Evolutionary conservation across 176 grass and related monocot genomes (phyloP), one percentile per base, ranked within the genome.

Genomic region (Eragrostis nindensis): DNA sequence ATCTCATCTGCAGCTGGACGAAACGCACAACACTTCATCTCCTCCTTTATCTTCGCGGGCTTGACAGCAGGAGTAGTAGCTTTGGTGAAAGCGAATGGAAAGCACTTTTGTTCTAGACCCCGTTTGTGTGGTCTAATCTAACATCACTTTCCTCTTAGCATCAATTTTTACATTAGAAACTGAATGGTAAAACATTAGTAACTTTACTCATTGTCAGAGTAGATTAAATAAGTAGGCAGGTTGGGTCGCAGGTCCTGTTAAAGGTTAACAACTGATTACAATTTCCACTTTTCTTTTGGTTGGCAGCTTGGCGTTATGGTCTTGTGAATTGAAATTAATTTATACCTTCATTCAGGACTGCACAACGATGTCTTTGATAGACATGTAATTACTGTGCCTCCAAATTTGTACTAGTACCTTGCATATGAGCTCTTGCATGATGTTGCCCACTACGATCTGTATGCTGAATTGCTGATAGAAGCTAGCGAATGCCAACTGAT

Each of bases 61-160:
- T 71, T 99, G 80, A 93, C 93, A 30, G 90, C 80, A 53, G 93
- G 96, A 74, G 66, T 99, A 42, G n/a, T 93, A 64, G 96, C 86
- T 57, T 78, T 93, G 87, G 89, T 93, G 73, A 99, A 96, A 93
- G 87, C 97, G 30, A 99, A 99, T 86, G 97, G 93, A 21, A 95
- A 93, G 73, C 97, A 92, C 40, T 90, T 99, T 76, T 99, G 97
- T 65, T 96, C 97, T 75, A 92, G 91, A 60, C 97, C 97, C 71
- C 93, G 89, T 38, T 78, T 96, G 73, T 91, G 97, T 78, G 79
- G 91, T 59, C 89, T 96, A 30, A 82, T 91, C 53, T 99, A 74
- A 86, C 46, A 62, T 21, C 16, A 68, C 24, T 5, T 59, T 39
- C 15, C 29, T n/a, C 15, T 8, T 66, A 39, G 16, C 30, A 66